A percentile compares a stretch with the other conserved stretches of the same genome.
phyloP scores from a whole-genome alignment of 768 basidiomycete species.

The Leucosporidium yakuticum region DNA sequence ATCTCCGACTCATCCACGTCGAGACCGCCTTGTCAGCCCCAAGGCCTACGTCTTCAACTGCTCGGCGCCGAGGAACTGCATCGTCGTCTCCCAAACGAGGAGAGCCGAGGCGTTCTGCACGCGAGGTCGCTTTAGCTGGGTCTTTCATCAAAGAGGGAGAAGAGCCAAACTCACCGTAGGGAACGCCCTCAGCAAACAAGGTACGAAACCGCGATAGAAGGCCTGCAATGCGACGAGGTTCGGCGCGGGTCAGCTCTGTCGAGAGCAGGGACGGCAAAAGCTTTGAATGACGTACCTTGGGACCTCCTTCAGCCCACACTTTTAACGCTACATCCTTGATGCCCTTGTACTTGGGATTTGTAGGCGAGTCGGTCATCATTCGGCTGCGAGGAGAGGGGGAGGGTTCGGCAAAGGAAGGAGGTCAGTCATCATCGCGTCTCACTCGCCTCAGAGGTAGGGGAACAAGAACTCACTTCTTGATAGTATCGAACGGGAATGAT shows the following conservation, averaged over 20 bases:
- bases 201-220: constrained; percentile 37
- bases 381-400: constrained; percentile 21
- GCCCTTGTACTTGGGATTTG: constrained; percentile 29
- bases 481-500: constrained; percentile 68
- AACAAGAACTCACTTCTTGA: constrained; percentile 61
- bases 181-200: constrained; percentile 33
- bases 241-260: not conserved
- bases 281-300: constrained; percentile 6
- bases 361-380: constrained; percentile 34
- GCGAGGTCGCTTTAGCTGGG: not conserved
- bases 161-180: constrained; percentile 28
- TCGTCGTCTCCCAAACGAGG: constrained; percentile 34
- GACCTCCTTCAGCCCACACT: constrained; percentile 33
- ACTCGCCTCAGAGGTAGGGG: not conserved
- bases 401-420: no score
- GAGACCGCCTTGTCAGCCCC: no score
- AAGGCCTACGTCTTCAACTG: not conserved
- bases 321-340: constrained; percentile 17
- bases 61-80: constrained; percentile 30
- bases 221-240: constrained; percentile 7
- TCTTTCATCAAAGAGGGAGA: not conserved
- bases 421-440: not conserved
- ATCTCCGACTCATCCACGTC: no score
- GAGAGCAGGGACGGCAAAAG: not conserved
- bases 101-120: constrained; percentile 35